Evolutionary conservation across 768 basidiomycete species (phyloP).

Genomic region (Candolleomyces eurysporus): DNA sequence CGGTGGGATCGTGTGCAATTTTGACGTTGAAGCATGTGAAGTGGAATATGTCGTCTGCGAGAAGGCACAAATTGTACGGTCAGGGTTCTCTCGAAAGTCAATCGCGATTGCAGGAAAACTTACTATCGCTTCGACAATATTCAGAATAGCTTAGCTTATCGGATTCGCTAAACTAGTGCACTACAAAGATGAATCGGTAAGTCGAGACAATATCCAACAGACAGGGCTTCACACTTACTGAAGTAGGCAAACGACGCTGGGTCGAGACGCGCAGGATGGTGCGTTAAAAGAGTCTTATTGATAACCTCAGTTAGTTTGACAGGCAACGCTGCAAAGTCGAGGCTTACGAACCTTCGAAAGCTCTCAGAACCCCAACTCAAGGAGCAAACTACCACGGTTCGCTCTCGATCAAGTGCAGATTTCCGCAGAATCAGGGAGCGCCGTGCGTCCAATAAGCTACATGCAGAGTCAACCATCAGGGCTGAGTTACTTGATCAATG

Average conservation of each 20-base stretch:
- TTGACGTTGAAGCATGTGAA: conserved; percentile 90
- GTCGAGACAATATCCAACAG: not conserved
- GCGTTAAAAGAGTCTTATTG: conserved; percentile 52
- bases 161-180: conserved; percentile 86
- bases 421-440: too few species aligned
- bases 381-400: too few species aligned
- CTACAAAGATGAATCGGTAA: conserved; percentile 22
- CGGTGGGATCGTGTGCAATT: conserved; percentile 75
- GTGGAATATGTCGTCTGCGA: conserved; percentile 74
- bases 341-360: not conserved
- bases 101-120: conserved; percentile 14
- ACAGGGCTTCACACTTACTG: conserved; percentile 33
- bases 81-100: too few species aligned
- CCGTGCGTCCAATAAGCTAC: not conserved
- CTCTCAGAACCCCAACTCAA: conserved; percentile 8
- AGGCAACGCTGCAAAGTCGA: not conserved
- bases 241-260: conserved; percentile 81
- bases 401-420: too few species aligned
- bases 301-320: not conserved
- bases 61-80: not conserved
- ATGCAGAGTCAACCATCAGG: too few species aligned
- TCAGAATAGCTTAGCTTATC: conserved; percentile 59
- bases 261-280: conserved; percentile 85
- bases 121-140: conserved; percentile 73
- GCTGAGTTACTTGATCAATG: too few species aligned